Base-by-base conservation (phyloP, 257 asterid genomes). In the Nicotiana tabacum region DNA sequence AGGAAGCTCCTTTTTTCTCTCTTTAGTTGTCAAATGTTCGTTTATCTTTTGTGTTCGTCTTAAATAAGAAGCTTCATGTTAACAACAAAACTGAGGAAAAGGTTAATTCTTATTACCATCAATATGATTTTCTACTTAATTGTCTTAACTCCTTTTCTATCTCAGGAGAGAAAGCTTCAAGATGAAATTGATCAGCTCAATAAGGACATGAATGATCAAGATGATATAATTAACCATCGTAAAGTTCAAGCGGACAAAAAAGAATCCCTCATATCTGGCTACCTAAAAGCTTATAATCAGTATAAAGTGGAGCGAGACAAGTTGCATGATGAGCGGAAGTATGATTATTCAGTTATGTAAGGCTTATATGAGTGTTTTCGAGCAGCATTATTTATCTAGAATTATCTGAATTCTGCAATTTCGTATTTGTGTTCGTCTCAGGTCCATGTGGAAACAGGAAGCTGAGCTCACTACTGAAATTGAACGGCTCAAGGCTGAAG, bases 371-470 rank as follows among this genome's bases (percentile, higher is more conserved):
- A 74, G 64, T 74, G 15, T 51, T 74, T 51, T 74, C 1, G 64
- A 74, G 39, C 80, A 27, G 43, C 16, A 27, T 46, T 43, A 46
- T 21, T 24, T 68, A 8, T 81, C 39, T 37, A 39, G 48, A 29
- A 64, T 55, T 65, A 17, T 84, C 30, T 87, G 70, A 35, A 60
- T 55, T 83, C 46, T 79, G 77, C 85, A 48, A 57, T 85, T 84
- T 89, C 21, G 85, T 85, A 21, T 43, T 53, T 77, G 81, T 67
- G 64, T 83, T 56, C n/a, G 12, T 33, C 46, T 66, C 87, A 96
- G 99, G 93, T 87, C 93, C 58, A 77, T 96, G 90, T 94, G 99
- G 99, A 95, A 65, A 84, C 89, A 85, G 86, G 99, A 96, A 88
- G 92, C 87, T 82, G 93, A 93, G 82, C 89, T 93, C 78, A 69